A percentile compares a stretch with the other conserved stretches of the same genome.
Conservation (phyloP, 192 early-diverging fungal genomes). For the Mortierella antarctica region DNA sequence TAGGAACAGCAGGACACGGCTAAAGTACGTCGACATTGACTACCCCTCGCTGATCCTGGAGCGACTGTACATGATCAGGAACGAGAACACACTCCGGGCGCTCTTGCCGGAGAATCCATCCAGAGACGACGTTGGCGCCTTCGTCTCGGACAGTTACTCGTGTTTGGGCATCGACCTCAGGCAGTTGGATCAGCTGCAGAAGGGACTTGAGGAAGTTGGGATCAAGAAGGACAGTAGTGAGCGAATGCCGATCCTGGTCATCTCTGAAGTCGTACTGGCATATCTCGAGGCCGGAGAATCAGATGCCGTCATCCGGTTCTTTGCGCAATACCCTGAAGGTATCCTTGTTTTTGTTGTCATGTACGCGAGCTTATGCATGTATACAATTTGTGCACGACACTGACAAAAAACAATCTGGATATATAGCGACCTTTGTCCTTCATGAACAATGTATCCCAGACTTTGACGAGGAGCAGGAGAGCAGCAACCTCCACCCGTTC, state of each 20-base stretch:
- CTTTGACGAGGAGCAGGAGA: slow-evolving; percentile 21
- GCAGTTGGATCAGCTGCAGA: slow-evolving; percentile 15
- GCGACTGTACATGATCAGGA: slow-evolving; percentile 46
- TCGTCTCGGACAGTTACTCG: slow-evolving; percentile 41
- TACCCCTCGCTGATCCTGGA: slow-evolving; percentile 39
- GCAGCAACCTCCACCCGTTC: slow-evolving; percentile 38
- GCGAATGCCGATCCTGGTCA: slow-evolving; percentile 27
- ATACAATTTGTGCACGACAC: no score
- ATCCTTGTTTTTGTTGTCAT: background rate
- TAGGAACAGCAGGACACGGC: slow-evolving; percentile 19
- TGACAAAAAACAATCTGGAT: no score
- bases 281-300: slow-evolving; percentile 44
- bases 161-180: slow-evolving; percentile 44
- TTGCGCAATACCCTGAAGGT: slow-evolving; percentile 37
- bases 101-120: slow-evolving; percentile 33
- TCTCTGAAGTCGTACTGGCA: slow-evolving; percentile 44
- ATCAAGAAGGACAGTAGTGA: background rate
- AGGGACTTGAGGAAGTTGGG: slow-evolving; percentile 12
- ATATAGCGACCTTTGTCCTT: slow-evolving; percentile 39
- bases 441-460: slow-evolving; percentile 51
- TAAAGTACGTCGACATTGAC: slow-evolving; percentile 46
- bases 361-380: background rate
- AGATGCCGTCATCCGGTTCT: slow-evolving; percentile 35
- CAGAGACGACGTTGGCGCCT: slow-evolving; percentile 30
- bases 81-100: slow-evolving; percentile 12